phyloP scores from a whole-genome alignment of 139 green algal genomes.

The Chlorella sorokiniana region DNA sequence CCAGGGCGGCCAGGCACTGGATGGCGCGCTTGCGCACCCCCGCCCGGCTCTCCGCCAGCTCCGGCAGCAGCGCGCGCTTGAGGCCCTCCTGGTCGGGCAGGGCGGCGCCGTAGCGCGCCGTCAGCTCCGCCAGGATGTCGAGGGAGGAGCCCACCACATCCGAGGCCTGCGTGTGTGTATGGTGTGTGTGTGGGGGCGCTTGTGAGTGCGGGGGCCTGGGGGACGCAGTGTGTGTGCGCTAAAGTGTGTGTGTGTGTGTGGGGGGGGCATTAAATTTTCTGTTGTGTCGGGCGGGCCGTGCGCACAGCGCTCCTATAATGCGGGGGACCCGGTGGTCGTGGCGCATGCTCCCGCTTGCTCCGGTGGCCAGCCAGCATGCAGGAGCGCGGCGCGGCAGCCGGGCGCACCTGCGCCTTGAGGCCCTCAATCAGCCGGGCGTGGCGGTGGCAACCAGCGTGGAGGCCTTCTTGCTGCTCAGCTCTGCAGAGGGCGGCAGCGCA shows the following conservation, averaged over 20 bases:
- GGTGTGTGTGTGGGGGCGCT: neutral
- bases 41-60: conserved; percentile 67
- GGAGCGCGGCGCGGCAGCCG: too few relatives aligned
- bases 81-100: conserved; percentile 54
- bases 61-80: conserved; percentile 60
- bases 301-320: too few relatives aligned
- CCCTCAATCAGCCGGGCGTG: conserved; percentile 47
- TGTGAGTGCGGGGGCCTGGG: too few relatives aligned
- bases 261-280: neutral
- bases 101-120: conserved; percentile 10
- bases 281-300: neutral
- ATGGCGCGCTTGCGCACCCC: conserved; percentile 75
- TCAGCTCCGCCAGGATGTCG: conserved; percentile 38
- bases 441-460: conserved; percentile 14
- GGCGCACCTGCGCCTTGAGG: conserved; percentile 31
- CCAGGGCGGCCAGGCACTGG: conserved; percentile 40
- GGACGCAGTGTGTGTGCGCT: neutral
- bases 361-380: too few relatives aligned
- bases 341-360: too few relatives aligned
- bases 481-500: neutral
- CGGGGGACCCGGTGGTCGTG: too few relatives aligned
- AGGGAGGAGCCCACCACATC: conserved; percentile 18
- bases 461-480: conserved; percentile 27
- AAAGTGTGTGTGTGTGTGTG: neutral
- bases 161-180: neutral